These are phyloP conservation scores for Ostreobium quekettii DNA, from an alignment of 139 green algal genomes.

Conservation along the genomic window DNA sequence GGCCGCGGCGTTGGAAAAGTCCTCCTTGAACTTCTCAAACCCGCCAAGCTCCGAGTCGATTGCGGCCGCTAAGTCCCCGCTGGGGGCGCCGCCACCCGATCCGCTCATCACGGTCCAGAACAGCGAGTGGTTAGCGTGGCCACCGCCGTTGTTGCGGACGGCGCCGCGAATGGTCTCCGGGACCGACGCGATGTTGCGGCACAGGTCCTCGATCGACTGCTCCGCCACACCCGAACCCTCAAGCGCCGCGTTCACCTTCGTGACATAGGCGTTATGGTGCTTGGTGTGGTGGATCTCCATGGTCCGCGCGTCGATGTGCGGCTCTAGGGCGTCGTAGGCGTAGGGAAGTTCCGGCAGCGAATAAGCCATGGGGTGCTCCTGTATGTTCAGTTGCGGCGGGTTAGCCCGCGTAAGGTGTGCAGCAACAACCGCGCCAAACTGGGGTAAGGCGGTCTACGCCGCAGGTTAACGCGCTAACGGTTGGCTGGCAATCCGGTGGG, in stretches of 20 bases:
- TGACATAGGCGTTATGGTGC: slow-evolving; percentile 73
- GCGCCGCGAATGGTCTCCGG: slow-evolving; percentile 41
- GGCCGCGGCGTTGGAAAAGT: slow-evolving; percentile 70
- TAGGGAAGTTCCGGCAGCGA: slow-evolving; percentile 56
- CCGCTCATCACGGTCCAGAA: slow-evolving; percentile 54
- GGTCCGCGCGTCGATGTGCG: slow-evolving; percentile 63
- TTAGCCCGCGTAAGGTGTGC: too few species aligned
- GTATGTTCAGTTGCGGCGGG: too few species aligned
- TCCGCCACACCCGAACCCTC: slow-evolving; percentile 48
- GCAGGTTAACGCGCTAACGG: too few species aligned
- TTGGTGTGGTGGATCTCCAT: slow-evolving; percentile 75
- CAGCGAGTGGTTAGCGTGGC: slow-evolving; percentile 54
- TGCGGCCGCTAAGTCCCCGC: slow-evolving; percentile 44
- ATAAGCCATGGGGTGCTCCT: slow-evolving; percentile 36
- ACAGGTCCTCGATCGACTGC: slow-evolving; percentile 44
- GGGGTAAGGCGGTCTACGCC: too few species aligned
- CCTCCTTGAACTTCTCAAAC: slow-evolving; percentile 64
- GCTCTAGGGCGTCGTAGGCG: slow-evolving; percentile 59
- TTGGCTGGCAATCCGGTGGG: too few species aligned
- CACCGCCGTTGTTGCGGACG: slow-evolving; percentile 58
- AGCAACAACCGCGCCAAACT: too few species aligned
- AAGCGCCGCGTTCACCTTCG: slow-evolving; percentile 63
- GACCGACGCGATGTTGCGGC: slow-evolving; percentile 41
- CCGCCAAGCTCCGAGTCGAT: slow-evolving; percentile 60
- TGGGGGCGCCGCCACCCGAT: slow-evolving; percentile 31